phyloP scores from a whole-genome alignment of 139 green algal genomes.

The Tetraselmis striata region DNA sequence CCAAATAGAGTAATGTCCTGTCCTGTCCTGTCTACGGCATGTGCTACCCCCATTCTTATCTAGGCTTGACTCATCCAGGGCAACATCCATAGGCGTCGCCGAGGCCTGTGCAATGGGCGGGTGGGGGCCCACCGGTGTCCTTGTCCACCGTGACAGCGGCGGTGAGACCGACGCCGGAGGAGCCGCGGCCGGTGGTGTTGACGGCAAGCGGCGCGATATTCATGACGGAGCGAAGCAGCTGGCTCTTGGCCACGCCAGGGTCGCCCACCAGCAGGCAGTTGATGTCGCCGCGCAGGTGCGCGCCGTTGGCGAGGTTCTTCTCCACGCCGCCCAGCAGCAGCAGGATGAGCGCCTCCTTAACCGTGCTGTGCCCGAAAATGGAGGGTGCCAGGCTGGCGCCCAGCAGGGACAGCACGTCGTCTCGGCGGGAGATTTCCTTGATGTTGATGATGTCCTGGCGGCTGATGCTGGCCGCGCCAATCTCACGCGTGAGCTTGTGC shows the following conservation, averaged over 20 bases:
- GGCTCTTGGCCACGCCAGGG: constrained; percentile 50
- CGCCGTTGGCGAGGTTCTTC: neutral
- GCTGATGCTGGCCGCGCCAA: neutral
- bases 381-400: constrained; percentile 82
- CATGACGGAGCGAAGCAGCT: constrained; percentile 39
- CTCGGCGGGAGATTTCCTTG: constrained; percentile 17
- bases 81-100: no score
- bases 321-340: constrained; percentile 32
- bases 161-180: constrained; percentile 93
- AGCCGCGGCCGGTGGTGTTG: constrained; percentile 91
- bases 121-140: constrained; percentile 70
- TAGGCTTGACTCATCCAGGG: no score
- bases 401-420: constrained; percentile 72
- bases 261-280: constrained; percentile 87
- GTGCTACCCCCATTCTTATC: no score
- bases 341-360: constrained; percentile 86
- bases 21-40: no score
- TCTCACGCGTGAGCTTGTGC: neutral
- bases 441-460: constrained; percentile 42
- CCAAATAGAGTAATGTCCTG: no score
- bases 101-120: no score
- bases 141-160: constrained; percentile 89
- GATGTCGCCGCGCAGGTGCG: constrained; percentile 94
- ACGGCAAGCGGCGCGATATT: constrained; percentile 32
- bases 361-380: constrained; percentile 88